A percentile compares a stretch with the other conserved stretches of the same genome.
Evolutionary conservation across 495 filamentous ascomycete genomes (phyloP).

Genomic region (Corynascus novoguineensis): DNA sequence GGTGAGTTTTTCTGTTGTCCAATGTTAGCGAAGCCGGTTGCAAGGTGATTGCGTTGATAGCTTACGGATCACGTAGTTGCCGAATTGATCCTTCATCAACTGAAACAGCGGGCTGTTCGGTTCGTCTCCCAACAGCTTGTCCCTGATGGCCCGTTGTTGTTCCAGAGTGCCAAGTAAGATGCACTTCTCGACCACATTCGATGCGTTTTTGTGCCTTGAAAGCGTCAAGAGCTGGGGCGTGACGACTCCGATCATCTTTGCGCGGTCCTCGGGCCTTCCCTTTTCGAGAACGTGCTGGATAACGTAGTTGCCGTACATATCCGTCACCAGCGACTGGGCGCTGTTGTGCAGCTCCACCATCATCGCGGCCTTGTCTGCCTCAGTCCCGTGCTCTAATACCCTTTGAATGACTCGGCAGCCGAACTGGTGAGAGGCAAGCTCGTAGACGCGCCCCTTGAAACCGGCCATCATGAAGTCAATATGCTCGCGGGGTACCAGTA

Average conservation of each 20-base stretch:
- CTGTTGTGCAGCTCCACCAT: conserved; percentile 74
- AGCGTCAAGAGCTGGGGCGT: conserved; percentile 63
- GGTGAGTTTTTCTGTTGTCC: conserved; percentile 39
- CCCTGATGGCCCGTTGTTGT: conserved; percentile 67
- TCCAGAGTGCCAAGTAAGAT: conserved; percentile 66
- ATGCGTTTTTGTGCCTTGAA: conserved; percentile 95
- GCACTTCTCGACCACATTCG: conserved; percentile 95
- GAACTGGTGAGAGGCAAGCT: conserved; percentile 73
- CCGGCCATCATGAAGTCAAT: conserved; percentile 87
- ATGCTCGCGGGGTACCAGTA: conserved; percentile 72
- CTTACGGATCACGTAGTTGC: conserved; percentile 97
- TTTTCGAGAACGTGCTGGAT: conserved; percentile 88
- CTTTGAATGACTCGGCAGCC: conserved; percentile 93
- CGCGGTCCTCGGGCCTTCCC: conserved; percentile 70
- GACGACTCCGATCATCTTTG: conserved; percentile 66
- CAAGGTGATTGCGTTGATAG: conserved; percentile 14
- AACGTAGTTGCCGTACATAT: conserved; percentile 96
- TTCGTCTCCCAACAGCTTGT: conserved; percentile 57
- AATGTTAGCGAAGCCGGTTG: conserved; percentile 31
- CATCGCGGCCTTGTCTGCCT: conserved; percentile 61
- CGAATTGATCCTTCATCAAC: conserved; percentile 87
- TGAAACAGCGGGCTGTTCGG: conserved; percentile 63
- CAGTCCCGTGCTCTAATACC: conserved; percentile 80
- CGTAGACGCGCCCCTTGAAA: conserved; percentile 72
- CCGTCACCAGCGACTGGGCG: conserved; percentile 65